Base-by-base conservation (phyloP, 2,329 filamentous ascomycete species). In the Colletotrichum sojae region DNA sequence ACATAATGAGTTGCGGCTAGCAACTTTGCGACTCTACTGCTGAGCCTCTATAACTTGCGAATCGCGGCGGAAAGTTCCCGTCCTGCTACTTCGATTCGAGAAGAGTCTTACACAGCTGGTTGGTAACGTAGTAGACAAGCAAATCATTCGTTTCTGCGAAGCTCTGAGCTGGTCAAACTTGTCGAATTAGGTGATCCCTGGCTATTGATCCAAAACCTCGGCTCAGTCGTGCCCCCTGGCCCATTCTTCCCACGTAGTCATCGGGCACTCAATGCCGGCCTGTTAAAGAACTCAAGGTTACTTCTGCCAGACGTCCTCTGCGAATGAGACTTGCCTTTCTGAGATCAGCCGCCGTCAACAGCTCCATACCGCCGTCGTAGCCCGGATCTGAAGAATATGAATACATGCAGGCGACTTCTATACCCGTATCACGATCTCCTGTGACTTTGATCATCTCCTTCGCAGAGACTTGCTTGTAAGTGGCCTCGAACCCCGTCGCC, bases 341-440 rank as follows among this genome's bases (percentile, higher is more conserved):
- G 43, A 87, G 73, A 71, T 86, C 83, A 58, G 80, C 77, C 0
- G 83, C 83, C 51, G 71, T 83, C 62, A 85, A 63, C 16, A 86
- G 64, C 0, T 78, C 73, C 77, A 82, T 83, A 0, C 77, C 83
- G 0, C 85, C 85, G 68, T 84, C 84, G 63, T 87, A 87, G 0
- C 85, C 85, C 0, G 84, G 84, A 43, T 85, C 78, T 0, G 80
- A 82, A 12, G 78, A 79, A 68, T 87, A 87, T 1, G 75, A 71
- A 52, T 82, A 86, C 85, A 87, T 86, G 66, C 81, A 73, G 4
- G 79, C 79, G 0, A 83, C 76, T 70, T 87, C 85, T 0, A 79
- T 73, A 0, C 84, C 84, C 2, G 79, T 78, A 2, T 84, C 83
- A 2, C 72, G 73, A 49, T 85, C 83, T 0, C 77, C 76, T 0